These are phyloP conservation scores for Linum usitatissimum DNA, from an alignment of 345 rosid species.

Conservation along the genomic window DNA sequence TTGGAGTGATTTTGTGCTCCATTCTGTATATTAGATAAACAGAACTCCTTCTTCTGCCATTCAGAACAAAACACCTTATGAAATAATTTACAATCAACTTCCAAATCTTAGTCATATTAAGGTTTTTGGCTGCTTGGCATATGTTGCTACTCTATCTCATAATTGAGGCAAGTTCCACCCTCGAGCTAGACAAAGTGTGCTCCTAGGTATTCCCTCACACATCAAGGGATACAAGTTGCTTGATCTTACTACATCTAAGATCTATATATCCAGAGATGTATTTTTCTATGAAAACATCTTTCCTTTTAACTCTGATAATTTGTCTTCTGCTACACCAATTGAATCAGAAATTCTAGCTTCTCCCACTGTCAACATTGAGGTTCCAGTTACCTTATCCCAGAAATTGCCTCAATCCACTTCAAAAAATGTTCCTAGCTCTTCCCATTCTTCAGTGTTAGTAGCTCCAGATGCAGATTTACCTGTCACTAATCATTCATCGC, in stretches of 20 bases:
- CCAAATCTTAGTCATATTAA: neutral
- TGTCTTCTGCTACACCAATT: too few relatives aligned
- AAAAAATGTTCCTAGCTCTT: too few relatives aligned
- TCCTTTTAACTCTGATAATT: neutral
- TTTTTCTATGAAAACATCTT: neutral
- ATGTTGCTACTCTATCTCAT: neutral
- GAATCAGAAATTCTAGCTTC: too few relatives aligned
- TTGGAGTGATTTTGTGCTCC: neutral
- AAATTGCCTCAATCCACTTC: too few relatives aligned
- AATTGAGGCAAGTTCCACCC: neutral
- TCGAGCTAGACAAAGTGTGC: neutral
- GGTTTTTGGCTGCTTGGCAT: neutral
- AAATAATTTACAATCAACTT: neutral
- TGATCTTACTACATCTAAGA: neutral
- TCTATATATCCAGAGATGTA: neutral
- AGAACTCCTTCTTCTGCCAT: neutral
- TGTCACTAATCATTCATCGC: too few relatives aligned
- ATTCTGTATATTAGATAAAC: neutral
- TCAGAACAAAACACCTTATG: neutral
- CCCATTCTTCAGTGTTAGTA: too few relatives aligned
- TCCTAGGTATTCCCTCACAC: neutral
- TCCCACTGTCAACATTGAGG: too few relatives aligned
- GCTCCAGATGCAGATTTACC: too few relatives aligned
- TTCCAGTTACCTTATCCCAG: too few relatives aligned
- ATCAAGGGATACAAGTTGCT: neutral